Conservation (phyloP, 129 eudicot species). For the Heracleum sosnowskyi region DNA sequence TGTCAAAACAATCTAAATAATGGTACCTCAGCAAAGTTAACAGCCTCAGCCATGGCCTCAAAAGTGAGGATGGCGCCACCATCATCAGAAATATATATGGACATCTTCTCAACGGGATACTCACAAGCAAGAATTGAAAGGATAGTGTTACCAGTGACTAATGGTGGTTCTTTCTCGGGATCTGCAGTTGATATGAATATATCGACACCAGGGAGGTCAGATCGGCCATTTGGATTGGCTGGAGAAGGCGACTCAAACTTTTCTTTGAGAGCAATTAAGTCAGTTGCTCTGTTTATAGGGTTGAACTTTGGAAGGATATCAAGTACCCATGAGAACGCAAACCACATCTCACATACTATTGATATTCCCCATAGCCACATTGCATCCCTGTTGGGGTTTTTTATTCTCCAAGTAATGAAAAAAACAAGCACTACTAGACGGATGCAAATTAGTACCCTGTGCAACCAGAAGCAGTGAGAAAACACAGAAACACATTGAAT, state of each 20-base stretch:
- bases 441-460: slow-evolving; percentile 54
- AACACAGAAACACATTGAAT: not conserved
- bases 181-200: slow-evolving; percentile 88
- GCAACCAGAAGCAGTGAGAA: not conserved
- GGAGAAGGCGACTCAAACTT: slow-evolving; percentile 68
- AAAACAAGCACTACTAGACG: slow-evolving; percentile 42
- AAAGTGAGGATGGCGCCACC: slow-evolving; percentile 85
- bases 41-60: slow-evolving; percentile 99
- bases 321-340: slow-evolving; percentile 82
- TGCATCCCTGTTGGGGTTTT: slow-evolving; percentile 72
- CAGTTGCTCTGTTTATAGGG: slow-evolving; percentile 76
- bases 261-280: slow-evolving; percentile 56
- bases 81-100: slow-evolving; percentile 80
- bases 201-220: slow-evolving; percentile 89
- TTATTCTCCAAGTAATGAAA: slow-evolving; percentile 66
- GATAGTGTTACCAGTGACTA: slow-evolving; percentile 80
- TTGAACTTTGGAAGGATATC: slow-evolving; percentile 80
- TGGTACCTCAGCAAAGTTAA: slow-evolving; percentile 59
- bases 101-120: slow-evolving; percentile 73
- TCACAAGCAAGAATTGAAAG: slow-evolving; percentile 81
- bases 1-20: not conserved
- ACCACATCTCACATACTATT: slow-evolving; percentile 74
- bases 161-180: slow-evolving; percentile 91
- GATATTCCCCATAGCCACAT: slow-evolving; percentile 87
- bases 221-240: slow-evolving; percentile 64